Percentiles rank a stretch among this genome's conserved stretches.
Evolutionary conservation across 2,329 filamentous ascomycete genomes (phyloP).

Genomic region (Phialemonium atrogriseum): DNA sequence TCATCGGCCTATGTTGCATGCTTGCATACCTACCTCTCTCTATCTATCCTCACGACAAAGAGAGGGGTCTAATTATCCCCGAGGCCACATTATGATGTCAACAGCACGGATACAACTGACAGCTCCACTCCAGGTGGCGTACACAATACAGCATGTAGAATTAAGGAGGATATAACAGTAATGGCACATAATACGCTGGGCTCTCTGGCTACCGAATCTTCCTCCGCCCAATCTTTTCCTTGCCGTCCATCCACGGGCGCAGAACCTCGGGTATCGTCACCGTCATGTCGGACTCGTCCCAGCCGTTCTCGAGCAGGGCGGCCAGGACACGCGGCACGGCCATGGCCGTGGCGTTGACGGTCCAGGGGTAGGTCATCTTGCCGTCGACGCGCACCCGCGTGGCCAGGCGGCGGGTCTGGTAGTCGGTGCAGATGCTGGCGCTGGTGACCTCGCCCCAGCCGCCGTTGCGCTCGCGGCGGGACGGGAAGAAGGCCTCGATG

Average conservation of each 20-base stretch:
- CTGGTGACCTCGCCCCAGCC: conserved; percentile 94
- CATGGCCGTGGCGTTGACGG: conserved; percentile 87
- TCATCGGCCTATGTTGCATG: too few relatives aligned
- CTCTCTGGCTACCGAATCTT: too few relatives aligned
- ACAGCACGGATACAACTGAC: too few relatives aligned
- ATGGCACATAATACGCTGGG: too few relatives aligned
- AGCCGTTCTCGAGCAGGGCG: conserved; percentile 83
- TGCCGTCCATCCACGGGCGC: conserved; percentile 74
- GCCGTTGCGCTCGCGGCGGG: conserved; percentile 53
- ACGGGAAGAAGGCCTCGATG: conserved; percentile 92
- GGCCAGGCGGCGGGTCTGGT: conserved; percentile 75
- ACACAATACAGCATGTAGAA: too few relatives aligned
- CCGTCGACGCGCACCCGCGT: conserved; percentile 57
- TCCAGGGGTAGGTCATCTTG: conserved; percentile 72
- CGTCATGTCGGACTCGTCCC: conserved; percentile 59
- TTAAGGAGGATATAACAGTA: too few relatives aligned
- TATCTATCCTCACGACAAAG: too few relatives aligned
- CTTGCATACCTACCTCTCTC: too few relatives aligned
- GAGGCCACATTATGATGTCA: too few relatives aligned
- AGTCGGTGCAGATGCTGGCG: conserved; percentile 87
- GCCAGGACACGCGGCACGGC: conserved; percentile 86
- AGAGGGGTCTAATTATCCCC: too few relatives aligned
- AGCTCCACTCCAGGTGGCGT: too few relatives aligned
- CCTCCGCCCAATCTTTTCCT: conserved; percentile 51
- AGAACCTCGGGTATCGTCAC: conserved; percentile 74